phyloP scores from a whole-genome alignment of 1,284 basidiomycete species.

The Ceratobasidium sp. region DNA sequence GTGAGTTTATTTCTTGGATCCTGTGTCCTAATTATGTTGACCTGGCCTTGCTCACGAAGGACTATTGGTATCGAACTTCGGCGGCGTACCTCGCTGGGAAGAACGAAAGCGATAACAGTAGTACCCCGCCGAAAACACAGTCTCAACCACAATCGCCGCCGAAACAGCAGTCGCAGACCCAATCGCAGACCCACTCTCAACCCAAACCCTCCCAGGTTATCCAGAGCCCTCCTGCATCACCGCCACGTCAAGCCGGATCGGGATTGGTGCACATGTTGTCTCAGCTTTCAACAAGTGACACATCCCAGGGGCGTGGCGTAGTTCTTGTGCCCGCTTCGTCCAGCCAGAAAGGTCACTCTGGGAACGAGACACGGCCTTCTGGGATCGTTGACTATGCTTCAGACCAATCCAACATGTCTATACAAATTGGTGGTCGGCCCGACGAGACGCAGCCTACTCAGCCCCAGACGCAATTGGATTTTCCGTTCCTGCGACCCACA shows the following conservation, averaged over 20 bases:
- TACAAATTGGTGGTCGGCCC: constrained; percentile 9
- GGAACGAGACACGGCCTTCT: neutral
- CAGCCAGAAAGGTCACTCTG: neutral
- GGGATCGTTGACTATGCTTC: constrained; percentile 29
- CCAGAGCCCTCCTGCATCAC: constrained; percentile 35
- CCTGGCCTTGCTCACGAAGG: neutral
- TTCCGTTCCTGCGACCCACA: neutral
- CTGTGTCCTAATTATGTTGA: neutral
- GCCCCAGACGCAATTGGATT: neutral
- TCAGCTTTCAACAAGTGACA: constrained; percentile 40
- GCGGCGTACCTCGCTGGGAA: neutral
- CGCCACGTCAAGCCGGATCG: constrained; percentile 19
- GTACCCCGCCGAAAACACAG: constrained; percentile 4
- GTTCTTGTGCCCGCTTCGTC: constrained; percentile 22
- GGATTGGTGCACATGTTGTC: constrained; percentile 37
- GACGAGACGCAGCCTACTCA: constrained; percentile 11
- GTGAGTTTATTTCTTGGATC: neutral
- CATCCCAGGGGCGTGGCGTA: constrained; percentile 17
- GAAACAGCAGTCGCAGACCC: constrained; percentile 11
- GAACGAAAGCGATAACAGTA: constrained; percentile 19
- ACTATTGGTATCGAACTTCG: constrained; percentile 40
- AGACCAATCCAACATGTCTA: neutral
- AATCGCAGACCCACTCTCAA: constrained; percentile 8
- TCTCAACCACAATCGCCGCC: constrained; percentile 28
- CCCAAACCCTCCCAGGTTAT: constrained; percentile 8